Evolutionary conservation across 305 asterid genomes (phyloP).

Genomic region (Stenogyne calaminthoides): DNA sequence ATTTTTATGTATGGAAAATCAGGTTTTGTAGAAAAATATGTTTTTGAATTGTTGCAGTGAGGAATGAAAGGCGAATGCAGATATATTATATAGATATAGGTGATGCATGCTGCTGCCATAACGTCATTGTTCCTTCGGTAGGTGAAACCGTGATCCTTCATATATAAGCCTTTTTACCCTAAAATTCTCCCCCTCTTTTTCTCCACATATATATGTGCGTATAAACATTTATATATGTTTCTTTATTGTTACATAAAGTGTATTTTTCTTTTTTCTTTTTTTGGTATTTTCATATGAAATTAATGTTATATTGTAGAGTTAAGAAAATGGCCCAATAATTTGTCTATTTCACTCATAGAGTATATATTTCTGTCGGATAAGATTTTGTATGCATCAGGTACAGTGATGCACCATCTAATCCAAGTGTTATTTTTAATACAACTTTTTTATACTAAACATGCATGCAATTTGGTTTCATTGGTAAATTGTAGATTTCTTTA

Average conservation of each 20-base stretch:
- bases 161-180: slow-evolving; percentile 20
- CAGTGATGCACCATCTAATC: too few relatives aligned
- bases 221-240: too few relatives aligned
- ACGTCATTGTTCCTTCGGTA: slow-evolving; percentile 44
- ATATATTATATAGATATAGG: slow-evolving; percentile 11
- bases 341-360: too few relatives aligned
- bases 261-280: neutral
- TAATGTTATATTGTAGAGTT: too few relatives aligned
- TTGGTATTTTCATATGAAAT: neutral
- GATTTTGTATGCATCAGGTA: too few relatives aligned
- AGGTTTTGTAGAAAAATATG: neutral
- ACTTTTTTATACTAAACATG: too few relatives aligned
- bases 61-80: neutral
- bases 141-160: slow-evolving; percentile 43
- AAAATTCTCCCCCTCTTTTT: neutral
- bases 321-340: too few relatives aligned
- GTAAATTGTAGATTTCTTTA: too few relatives aligned
- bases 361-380: too few relatives aligned
- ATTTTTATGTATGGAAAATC: neutral
- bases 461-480: too few relatives aligned
- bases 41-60: neutral
- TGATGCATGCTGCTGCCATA: slow-evolving; percentile 28
- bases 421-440: too few relatives aligned
- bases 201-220: too few relatives aligned
- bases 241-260: neutral